These are phyloP conservation scores for Heliosperma pusillum DNA, from an alignment of 148 eudicot genomes.

Conservation along the genomic window DNA sequence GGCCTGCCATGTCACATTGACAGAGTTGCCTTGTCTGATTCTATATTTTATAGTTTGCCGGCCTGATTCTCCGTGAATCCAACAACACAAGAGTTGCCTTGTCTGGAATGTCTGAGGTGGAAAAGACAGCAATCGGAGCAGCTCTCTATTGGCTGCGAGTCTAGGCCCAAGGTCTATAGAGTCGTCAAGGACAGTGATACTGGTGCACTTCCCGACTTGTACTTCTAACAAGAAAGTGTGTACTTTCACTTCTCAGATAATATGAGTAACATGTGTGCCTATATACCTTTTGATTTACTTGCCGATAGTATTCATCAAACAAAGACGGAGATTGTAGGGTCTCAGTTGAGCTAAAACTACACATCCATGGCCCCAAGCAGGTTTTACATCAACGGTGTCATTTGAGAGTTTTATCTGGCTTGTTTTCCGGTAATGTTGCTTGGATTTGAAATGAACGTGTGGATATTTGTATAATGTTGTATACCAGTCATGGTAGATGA, in stretches of 20 bases:
- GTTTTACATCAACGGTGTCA: background rate
- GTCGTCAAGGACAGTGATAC: background rate
- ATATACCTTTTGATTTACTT: no score
- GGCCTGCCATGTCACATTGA: background rate
- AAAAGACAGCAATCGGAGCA: no score
- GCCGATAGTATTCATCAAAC: no score
- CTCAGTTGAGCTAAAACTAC: no score
- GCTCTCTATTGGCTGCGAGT: background rate
- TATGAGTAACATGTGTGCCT: background rate
- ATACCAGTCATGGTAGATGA: background rate
- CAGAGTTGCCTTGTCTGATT: no score
- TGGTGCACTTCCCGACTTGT: background rate
- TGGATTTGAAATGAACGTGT: background rate
- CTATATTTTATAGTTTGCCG: background rate
- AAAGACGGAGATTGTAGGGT: background rate
- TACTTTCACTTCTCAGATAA: background rate
- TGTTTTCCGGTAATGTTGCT: background rate
- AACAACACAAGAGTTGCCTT: background rate
- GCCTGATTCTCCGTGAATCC: background rate
- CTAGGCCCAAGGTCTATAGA: background rate
- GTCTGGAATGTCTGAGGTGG: background rate
- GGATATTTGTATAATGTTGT: background rate
- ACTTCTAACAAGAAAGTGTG: background rate
- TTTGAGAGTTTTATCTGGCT: background rate
- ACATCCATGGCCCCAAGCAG: no score